Conservation (phyloP, 2,329 filamentous ascomycete species). For the Diaporthe caulivora region DNA sequence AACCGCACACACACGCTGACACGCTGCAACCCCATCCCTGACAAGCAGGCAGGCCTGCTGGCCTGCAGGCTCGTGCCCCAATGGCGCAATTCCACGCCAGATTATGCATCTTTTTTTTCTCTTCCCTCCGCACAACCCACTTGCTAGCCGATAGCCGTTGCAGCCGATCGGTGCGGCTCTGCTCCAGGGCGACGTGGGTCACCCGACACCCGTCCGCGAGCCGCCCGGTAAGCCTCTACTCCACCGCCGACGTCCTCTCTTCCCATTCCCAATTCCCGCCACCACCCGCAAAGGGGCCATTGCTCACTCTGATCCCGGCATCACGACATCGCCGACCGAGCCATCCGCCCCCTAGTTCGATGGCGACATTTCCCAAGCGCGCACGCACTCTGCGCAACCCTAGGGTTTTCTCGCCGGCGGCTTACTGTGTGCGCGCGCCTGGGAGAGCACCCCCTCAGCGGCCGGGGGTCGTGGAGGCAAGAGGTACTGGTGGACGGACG, state of each 20-base stretch:
- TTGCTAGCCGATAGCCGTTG: conserved; percentile 34
- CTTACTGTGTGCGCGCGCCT: not conserved
- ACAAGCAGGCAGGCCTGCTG: too few relatives aligned
- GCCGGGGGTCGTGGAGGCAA: not conserved
- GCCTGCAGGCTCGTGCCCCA: not conserved
- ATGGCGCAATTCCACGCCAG: conserved; percentile 39
- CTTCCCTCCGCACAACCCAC: not conserved
- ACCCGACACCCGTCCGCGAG: conserved; percentile 34
- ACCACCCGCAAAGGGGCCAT: conserved; percentile 5
- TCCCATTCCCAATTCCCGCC: conserved; percentile 20
- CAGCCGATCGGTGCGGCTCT: conserved; percentile 39
- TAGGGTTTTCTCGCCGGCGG: conserved; percentile 1
- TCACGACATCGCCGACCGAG: conserved; percentile 24
- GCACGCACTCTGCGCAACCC: conserved; percentile 28
- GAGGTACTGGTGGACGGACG: not conserved
- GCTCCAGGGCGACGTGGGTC: not conserved
- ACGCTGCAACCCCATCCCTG: not conserved
- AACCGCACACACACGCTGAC: not conserved
- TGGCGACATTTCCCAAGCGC: not conserved
- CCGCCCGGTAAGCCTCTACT: conserved; percentile 24
- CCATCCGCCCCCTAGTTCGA: conserved; percentile 22
- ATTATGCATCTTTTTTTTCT: conserved; percentile 32
- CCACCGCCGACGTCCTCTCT: conserved; percentile 40
- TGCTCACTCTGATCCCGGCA: not conserved
- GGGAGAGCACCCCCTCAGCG: not conserved